Evolutionary conservation across 768 basidiomycete genomes (phyloP), one percentile per base, ranked within the genome.

Genomic region (Pleurotus platypus): DNA sequence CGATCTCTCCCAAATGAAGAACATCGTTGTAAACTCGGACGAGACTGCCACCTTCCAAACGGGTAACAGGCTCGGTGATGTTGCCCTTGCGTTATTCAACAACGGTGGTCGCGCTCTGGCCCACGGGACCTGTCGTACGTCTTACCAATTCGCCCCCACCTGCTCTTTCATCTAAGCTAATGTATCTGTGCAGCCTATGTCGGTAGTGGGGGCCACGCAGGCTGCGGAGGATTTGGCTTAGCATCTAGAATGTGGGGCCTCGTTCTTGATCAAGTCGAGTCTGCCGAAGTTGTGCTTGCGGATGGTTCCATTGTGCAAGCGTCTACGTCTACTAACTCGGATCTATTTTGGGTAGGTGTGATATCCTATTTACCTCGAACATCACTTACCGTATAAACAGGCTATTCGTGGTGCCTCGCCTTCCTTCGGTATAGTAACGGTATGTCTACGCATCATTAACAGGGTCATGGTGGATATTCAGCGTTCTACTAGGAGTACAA

Each of bases 301-400:
- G 69, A 74, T 35, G 72, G 73, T 4, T 69, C 69, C 2, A 65
- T 72, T 9, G n/a, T 54, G n/a, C 72, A 72, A 22, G 72, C 77
- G 6, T 77, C 75, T 1, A 62, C 63, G 11, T 58, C 69, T 1
- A 56, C 64, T 0, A 68, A 82, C 57, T 48, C 75, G 0, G 79
- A 86, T 55, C 69, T 85, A 0, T 85, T 83, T 64, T 83, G 78
- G 72, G 82, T 79, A 60, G 24, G 15, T 15, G 35, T 13, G 35
- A 37, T 38, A 56, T 27, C 20, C 49, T 54, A 22, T 22, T 38
- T 26, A 12, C 5, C 38, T 37, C 49, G 16, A 26, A 35, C 47
- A 15, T 40, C 24, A 15, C 37, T n/a, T 7, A 26, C n/a, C 11
- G 2, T 20, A 2, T 60, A 45, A 50, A 3, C 42, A 78, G 77